These are phyloP conservation scores for Hortiboletus campestris DNA, from an alignment of 768 basidiomycete genomes.

Conservation along the genomic window DNA sequence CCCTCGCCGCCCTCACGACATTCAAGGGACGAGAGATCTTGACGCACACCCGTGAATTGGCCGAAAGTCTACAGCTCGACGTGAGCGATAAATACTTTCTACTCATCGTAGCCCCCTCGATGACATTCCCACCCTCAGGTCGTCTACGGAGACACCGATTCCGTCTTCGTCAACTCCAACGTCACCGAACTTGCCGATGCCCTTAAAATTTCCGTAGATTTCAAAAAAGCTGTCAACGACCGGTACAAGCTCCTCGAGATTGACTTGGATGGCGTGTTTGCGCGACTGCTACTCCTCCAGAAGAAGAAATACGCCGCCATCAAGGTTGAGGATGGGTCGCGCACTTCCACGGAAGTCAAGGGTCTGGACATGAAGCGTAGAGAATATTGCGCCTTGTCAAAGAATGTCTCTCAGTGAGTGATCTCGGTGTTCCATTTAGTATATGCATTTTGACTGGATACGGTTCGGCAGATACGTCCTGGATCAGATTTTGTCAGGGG, in stretches of 20 bases:
- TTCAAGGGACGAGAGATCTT: constrained; percentile 97
- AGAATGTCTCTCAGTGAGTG: constrained; percentile 86
- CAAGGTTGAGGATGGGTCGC: constrained; percentile 83
- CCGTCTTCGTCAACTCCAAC: constrained; percentile 97
- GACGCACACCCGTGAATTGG: constrained; percentile 88
- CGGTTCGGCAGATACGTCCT: constrained; percentile 69
- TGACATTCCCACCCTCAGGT: constrained; percentile 52
- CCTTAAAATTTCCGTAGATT: constrained; percentile 82
- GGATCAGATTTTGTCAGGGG: constrained; percentile 87
- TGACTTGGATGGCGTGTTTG: constrained; percentile 92
- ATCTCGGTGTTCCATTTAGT: neutral
- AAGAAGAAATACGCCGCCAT: constrained; percentile 99
- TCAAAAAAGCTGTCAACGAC: constrained; percentile 97
- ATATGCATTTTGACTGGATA: constrained; percentile 1
- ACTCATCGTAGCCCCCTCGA: neutral
- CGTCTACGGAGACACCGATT: constrained; percentile 98
- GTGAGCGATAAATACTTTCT: constrained; percentile 45
- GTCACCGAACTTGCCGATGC: constrained; percentile 86
- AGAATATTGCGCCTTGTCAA: constrained; percentile 91
- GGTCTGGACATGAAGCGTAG: constrained; percentile 99
- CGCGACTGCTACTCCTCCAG: constrained; percentile 86
- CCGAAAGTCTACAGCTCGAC: constrained; percentile 86
- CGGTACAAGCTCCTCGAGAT: constrained; percentile 95
- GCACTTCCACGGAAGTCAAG: constrained; percentile 85
- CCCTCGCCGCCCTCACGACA: constrained; percentile 95